Conservation (phyloP, 2,329 filamentous ascomycete genomes). For the Verticillium isaacii region DNA sequence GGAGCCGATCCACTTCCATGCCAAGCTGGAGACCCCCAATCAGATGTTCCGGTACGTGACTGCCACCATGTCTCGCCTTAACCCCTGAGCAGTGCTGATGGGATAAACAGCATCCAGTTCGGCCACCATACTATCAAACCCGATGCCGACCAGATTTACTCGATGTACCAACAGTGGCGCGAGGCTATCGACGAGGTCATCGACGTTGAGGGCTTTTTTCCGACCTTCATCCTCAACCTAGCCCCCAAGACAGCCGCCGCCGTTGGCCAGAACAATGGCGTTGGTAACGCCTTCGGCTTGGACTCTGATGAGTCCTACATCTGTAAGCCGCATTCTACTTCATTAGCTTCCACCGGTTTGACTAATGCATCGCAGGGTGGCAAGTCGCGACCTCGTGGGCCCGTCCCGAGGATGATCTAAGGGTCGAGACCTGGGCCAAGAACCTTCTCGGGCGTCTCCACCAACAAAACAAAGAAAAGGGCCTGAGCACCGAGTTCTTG, state of each 20-base stretch:
- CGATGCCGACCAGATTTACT: conserved; percentile 21
- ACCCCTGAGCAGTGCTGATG: neutral
- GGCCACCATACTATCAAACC: conserved; percentile 30
- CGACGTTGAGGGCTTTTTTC: conserved; percentile 29
- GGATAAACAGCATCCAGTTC: conserved; percentile 23
- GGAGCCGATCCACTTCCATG: conserved; percentile 20
- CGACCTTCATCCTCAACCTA: conserved; percentile 30
- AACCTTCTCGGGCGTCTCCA: conserved; percentile 23
- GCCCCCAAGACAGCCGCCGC: conserved; percentile 18
- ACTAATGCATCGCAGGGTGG: conserved; percentile 21
- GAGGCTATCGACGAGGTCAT: conserved; percentile 22
- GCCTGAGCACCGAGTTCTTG: conserved; percentile 25
- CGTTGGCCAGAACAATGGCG: conserved; percentile 26
- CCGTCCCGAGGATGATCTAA: conserved; percentile 26
- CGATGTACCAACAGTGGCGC: conserved; percentile 29
- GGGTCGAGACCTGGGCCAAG: conserved; percentile 26
- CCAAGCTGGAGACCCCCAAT: conserved; percentile 21
- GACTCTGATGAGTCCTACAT: conserved; percentile 22
- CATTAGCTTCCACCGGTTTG: neutral
- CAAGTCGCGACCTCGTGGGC: conserved; percentile 32
- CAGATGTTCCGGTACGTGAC: conserved; percentile 27
- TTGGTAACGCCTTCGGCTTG: conserved; percentile 33
- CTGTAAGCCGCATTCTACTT: conserved; percentile 15
- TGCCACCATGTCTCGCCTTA: neutral
- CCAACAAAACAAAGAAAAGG: conserved; percentile 21